phyloP scores from a whole-genome alignment of 108 stramenopile genomes.

The Fragilaria radians region DNA sequence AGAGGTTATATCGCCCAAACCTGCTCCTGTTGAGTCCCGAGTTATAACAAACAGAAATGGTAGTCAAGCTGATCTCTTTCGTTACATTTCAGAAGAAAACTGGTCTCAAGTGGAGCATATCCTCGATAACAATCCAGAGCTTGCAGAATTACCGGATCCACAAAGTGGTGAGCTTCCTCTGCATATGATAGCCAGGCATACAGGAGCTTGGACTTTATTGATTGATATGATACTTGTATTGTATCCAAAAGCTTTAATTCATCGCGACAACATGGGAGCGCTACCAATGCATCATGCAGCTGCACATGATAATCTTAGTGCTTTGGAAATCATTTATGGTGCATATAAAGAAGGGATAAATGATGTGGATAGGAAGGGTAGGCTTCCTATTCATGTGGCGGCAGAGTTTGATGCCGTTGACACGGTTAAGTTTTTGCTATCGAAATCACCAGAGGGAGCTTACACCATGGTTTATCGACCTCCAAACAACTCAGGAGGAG shows the following conservation, averaged over 20 bases:
- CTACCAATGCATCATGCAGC: conserved; percentile 86
- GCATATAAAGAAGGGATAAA: conserved; percentile 86
- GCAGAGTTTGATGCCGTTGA: conserved; percentile 83
- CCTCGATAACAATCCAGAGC: conserved; percentile 77
- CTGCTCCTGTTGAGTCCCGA: conserved; percentile 2
- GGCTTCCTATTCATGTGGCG: conserved; percentile 82
- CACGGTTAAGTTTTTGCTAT: conserved; percentile 69
- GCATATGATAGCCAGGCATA: conserved; percentile 79
- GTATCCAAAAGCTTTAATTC: conserved; percentile 81
- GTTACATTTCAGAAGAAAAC: conserved; percentile 69
- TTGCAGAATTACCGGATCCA: conserved; percentile 67
- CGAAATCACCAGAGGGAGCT: conserved; percentile 75
- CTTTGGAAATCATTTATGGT: conserved; percentile 81
- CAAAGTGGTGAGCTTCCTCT: conserved; percentile 72
- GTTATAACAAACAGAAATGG: neutral
- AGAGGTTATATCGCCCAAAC: neutral
- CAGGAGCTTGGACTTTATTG: conserved; percentile 71
- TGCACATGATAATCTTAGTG: conserved; percentile 68
- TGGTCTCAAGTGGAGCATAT: conserved; percentile 86
- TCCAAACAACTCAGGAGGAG: conserved; percentile 59
- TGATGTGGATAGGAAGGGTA: conserved; percentile 69
- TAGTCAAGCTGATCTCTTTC: conserved; percentile 38
- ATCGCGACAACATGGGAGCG: conserved; percentile 79
- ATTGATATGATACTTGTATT: conserved; percentile 85
- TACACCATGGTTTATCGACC: conserved; percentile 75